phyloP scores from a whole-genome alignment of 768 basidiomycete genomes.

The Amanita muscaria region DNA sequence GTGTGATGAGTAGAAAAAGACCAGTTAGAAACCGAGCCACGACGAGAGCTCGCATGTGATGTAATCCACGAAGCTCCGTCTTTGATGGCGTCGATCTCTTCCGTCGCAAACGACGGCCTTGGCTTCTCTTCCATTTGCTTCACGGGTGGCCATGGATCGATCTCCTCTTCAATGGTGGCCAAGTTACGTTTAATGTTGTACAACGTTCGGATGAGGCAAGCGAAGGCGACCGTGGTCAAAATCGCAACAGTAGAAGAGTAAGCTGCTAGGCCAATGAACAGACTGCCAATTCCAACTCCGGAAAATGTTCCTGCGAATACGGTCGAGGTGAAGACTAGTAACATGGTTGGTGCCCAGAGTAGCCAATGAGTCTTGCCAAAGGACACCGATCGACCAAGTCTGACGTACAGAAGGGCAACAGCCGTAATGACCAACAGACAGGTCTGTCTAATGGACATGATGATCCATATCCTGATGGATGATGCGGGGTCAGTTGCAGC shows the following conservation, averaged over 20 bases:
- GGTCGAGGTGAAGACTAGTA: conserved; percentile 50
- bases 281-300: conserved; percentile 38
- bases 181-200: conserved; percentile 61
- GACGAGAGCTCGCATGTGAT: conserved; percentile 47
- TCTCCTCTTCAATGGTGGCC: conserved; percentile 38
- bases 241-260: conserved; percentile 48
- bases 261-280: conserved; percentile 53
- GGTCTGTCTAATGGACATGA: conserved; percentile 56
- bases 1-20: conserved; percentile 66
- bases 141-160: conserved; percentile 53
- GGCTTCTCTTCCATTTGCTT: conserved; percentile 43
- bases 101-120: conserved; percentile 57
- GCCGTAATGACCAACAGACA: conserved; percentile 54
- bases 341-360: conserved; percentile 56
- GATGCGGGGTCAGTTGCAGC: conserved; percentile 42
- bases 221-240: conserved; percentile 47
- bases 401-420: conserved; percentile 61
- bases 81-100: conserved; percentile 63
- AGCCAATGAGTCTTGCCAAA: conserved; percentile 69
- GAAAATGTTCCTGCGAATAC: conserved; percentile 50
- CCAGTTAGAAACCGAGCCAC: conserved; percentile 57
- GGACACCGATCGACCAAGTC: conserved; percentile 59
- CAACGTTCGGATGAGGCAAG: conserved; percentile 52
- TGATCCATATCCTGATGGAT: conserved; percentile 59
- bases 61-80: conserved; percentile 81